Evolutionary conservation across 805 yeast genomes (phyloP).

Genomic region (Pichia scutulata): DNA sequence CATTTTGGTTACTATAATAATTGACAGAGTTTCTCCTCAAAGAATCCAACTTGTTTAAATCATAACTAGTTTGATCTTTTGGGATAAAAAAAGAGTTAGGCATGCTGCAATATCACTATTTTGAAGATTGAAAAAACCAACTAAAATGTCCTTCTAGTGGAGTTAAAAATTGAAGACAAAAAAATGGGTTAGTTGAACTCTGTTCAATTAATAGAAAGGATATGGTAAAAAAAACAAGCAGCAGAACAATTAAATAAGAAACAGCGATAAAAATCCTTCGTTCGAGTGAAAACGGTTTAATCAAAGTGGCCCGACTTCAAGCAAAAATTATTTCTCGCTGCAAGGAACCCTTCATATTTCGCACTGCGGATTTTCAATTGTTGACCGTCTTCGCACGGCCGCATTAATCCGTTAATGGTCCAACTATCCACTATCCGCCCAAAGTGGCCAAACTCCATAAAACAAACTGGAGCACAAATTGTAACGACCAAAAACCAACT

Average conservation of each 20-base stretch:
- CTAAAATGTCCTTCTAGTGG: background rate
- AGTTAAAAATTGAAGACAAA: too few relatives aligned
- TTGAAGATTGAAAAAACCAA: too few relatives aligned
- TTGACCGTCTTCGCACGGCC: too few relatives aligned
- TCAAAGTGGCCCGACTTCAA: background rate
- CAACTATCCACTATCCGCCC: conserved; percentile 4
- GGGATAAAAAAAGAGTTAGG: background rate
- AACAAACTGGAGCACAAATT: conserved; percentile 70
- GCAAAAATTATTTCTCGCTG: background rate
- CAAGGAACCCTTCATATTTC: background rate
- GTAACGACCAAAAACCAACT: conserved; percentile 91
- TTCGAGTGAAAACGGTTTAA: background rate
- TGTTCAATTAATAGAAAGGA: too few relatives aligned
- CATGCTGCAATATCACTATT: background rate
- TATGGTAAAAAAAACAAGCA: too few relatives aligned
- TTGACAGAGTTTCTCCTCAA: background rate
- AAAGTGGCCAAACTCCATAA: conserved; percentile 73
- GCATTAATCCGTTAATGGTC: too few relatives aligned
- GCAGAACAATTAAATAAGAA: too few relatives aligned
- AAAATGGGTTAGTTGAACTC: too few relatives aligned
- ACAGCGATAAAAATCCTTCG: too few relatives aligned
- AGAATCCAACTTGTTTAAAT: background rate
- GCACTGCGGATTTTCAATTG: background rate
- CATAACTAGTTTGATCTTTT: background rate
- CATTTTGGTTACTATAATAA: background rate